Conservation (phyloP, 2,329 filamentous ascomycete species). For the Emergomyces africanus region DNA sequence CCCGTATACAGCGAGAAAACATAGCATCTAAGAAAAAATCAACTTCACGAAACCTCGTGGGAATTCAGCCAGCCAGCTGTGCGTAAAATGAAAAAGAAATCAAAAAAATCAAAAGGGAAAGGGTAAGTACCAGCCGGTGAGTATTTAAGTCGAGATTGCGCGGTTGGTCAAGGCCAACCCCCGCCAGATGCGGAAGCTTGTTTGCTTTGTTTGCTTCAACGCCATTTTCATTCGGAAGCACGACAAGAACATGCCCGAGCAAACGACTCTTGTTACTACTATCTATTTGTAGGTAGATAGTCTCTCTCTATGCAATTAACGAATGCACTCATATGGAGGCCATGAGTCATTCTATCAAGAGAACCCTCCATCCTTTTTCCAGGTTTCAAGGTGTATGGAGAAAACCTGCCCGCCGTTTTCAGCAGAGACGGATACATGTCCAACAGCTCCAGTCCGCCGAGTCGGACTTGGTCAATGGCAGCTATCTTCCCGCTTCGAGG, state of each 20-base stretch:
- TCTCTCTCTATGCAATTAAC: not conserved
- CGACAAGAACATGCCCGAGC: too few species aligned
- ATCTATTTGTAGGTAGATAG: not conserved
- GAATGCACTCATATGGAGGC: constrained; percentile 8
- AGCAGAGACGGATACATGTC: constrained; percentile 30
- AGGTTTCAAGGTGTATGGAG: constrained; percentile 19
- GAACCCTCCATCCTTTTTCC: constrained; percentile 22
- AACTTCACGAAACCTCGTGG: not conserved
- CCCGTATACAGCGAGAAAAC: not conserved
- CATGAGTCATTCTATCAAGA: constrained; percentile 26
- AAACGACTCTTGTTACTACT: too few species aligned
- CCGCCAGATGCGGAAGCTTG: constrained; percentile 7
- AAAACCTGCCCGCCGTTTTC: constrained; percentile 12
- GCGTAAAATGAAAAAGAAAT: not conserved
- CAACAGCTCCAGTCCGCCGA: constrained; percentile 31
- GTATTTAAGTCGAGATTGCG: too few species aligned
- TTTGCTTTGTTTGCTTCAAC: constrained; percentile 9
- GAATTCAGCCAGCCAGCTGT: not conserved
- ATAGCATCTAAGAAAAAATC: not conserved
- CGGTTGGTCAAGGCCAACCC: not conserved
- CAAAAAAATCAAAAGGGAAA: too few species aligned
- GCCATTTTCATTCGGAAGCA: constrained; percentile 2
- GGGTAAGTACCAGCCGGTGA: too few species aligned
- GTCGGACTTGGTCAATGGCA: constrained; percentile 24
- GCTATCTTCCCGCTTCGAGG: constrained; percentile 23